Conservation (phyloP, 257 asterid species). For the Primulina huaijiensis region DNA sequence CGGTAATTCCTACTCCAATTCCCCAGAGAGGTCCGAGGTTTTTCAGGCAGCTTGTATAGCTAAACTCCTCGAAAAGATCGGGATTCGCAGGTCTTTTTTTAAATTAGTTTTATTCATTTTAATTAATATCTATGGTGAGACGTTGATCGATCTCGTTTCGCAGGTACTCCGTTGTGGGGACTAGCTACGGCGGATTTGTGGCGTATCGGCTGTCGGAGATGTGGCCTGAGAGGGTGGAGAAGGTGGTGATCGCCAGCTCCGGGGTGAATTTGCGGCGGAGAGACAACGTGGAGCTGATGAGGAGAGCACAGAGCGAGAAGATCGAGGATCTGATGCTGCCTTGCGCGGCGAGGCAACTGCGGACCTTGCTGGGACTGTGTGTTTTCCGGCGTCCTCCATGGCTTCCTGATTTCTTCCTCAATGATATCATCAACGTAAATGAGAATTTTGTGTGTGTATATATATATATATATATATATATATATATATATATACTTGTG, state of each 20-base stretch:
- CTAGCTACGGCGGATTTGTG: constrained; percentile 86
- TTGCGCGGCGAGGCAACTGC: constrained; percentile 33
- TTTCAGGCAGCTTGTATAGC: constrained; percentile 68
- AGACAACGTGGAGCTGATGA: constrained; percentile 47
- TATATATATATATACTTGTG: too few species aligned
- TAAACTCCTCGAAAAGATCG: constrained; percentile 45
- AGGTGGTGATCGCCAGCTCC: constrained; percentile 85
- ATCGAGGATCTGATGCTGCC: constrained; percentile 67
- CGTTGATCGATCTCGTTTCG: too few species aligned
- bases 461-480: too few species aligned
- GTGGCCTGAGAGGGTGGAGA: constrained; percentile 79
- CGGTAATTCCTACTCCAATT: constrained; percentile 52
- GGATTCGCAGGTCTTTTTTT: constrained; percentile 24
- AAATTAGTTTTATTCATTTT: too few species aligned
- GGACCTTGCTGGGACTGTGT: constrained; percentile 36
- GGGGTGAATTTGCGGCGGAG: constrained; percentile 50
- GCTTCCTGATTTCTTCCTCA: constrained; percentile 59
- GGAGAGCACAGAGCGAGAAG: constrained; percentile 39
- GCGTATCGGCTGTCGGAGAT: constrained; percentile 62
- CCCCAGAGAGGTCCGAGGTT: constrained; percentile 54
- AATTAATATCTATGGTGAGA: too few species aligned
- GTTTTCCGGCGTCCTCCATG: constrained; percentile 31
- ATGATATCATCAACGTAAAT: constrained; percentile 50
- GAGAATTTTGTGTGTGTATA: neutral
- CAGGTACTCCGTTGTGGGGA: constrained; percentile 59